Evolutionary conservation across 176 grass and related monocot genomes (phyloP).

Genomic region (Sorghum bicolor): Sorghum_bicolor_NCBIv3 NC_012879.2:4908001-4908500

Average conservation of each 20-base stretch:
- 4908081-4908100: slow-evolving; percentile 38
- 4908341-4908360: slow-evolving; percentile 46
- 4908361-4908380: slow-evolving; percentile 30
- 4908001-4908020: neutral
- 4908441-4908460: slow-evolving; percentile 23
- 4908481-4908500: neutral
- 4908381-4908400: slow-evolving; percentile 17
- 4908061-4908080: neutral
- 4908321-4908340: slow-evolving; percentile 74
- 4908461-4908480: slow-evolving; percentile 11
- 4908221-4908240: neutral
- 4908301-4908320: slow-evolving; percentile 55
- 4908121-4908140: neutral
- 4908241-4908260: neutral
- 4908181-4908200: neutral
- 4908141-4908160: slow-evolving; percentile 43
- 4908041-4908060: neutral
- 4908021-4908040: neutral
- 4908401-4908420: slow-evolving; percentile 7
- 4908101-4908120: slow-evolving; percentile 12
- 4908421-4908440: slow-evolving; percentile 1
- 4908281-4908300: slow-evolving; percentile 44
- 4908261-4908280: neutral
- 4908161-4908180: slow-evolving; percentile 5
- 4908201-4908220: neutral